Evolutionary conservation across 495 filamentous ascomycete genomes (phyloP).

Genomic region (Rhypophila decipiens): DNA sequence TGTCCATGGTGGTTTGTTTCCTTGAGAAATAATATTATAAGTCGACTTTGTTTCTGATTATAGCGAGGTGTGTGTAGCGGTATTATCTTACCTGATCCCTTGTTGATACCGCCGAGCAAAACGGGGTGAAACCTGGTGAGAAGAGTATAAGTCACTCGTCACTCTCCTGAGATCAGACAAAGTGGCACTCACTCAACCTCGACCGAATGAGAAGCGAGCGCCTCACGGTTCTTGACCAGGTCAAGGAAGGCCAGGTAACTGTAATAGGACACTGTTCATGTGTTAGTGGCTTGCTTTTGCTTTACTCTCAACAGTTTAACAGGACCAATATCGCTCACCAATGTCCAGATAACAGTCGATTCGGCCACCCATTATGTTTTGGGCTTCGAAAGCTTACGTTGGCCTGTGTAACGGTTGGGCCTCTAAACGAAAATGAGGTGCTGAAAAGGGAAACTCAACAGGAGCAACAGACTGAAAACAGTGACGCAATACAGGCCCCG

Average conservation of each 20-base stretch:
- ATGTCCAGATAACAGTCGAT: slow-evolving; percentile 54
- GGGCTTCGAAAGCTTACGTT: no score
- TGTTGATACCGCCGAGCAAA: slow-evolving; percentile 69
- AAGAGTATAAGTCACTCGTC: background rate
- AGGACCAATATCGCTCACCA: slow-evolving; percentile 5
- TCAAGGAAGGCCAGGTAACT: slow-evolving; percentile 58
- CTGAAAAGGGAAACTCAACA: no score
- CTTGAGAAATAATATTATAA: slow-evolving; percentile 26
- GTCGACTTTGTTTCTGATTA: no score
- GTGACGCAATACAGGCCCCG: no score
- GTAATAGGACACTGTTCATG: slow-evolving; percentile 56
- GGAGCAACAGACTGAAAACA: no score
- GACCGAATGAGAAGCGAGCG: slow-evolving; percentile 50
- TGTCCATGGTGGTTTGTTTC: slow-evolving; percentile 70
- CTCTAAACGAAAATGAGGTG: no score
- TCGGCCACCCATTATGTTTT: slow-evolving; percentile 48
- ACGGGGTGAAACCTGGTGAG: slow-evolving; percentile 58
- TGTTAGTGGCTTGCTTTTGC: slow-evolving; percentile 2
- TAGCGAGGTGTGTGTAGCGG: no score
- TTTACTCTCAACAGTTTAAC: background rate
- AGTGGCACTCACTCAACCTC: slow-evolving; percentile 51
- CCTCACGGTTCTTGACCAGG: slow-evolving; percentile 46
- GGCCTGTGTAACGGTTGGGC: no score
- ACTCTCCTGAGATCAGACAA: background rate
- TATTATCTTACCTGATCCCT: slow-evolving; percentile 45